Evolutionary conservation across 1,139 yeast genomes (phyloP), one percentile per base, ranked within the genome.

Genomic region (Suhomyces yuchorum): DNA sequence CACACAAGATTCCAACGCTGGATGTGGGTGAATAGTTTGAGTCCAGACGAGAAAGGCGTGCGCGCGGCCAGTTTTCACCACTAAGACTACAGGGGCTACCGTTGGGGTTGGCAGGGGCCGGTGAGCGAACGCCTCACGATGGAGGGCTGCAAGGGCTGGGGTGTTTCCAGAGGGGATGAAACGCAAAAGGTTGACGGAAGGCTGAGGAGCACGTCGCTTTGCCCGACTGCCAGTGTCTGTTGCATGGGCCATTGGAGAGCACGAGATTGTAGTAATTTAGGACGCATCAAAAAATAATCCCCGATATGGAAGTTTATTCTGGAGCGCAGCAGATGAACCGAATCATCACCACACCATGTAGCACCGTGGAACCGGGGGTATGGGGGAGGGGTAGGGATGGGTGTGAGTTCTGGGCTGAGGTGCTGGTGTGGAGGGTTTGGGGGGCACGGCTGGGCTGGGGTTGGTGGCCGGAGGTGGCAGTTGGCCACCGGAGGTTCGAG

Each of bases 51-150:
- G 8, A 34, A 26, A 26, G 47, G 30, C 47, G 47, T 44, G 47
- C 43, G 45, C 41, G 42, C 43, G 26, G 37, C 23, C 40, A 28
- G 37, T 34, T 44, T 44, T 44, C 39, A 37, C 32, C 45, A 42
- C 22, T 19, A 38, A 18, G 19, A 23, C 30, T 38, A 38, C 22
- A 19, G 41, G 41, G 33, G 34, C 40, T 37, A 17, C 22, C 14
- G 24, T 20, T 23, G 40, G 15, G 15, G 34, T 18, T 38, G 12
- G 33, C n/a, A 26, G 34, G 22, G 37, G 24, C 34, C 34, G 18
- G 41, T 38, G 41, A 19, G 34, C 26, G 23, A 19, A 38, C 41
- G 41, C 41, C 41, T 38, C 14, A 34, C 15, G 34, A 30, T 30
- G 34, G 14, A 23, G 32, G 26, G 38, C 26, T 35, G 26, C 9